Percentiles rank a stretch among this genome's conserved stretches.
Conservation (phyloP, 805 yeast species). For the Candida insectorum region DNA sequence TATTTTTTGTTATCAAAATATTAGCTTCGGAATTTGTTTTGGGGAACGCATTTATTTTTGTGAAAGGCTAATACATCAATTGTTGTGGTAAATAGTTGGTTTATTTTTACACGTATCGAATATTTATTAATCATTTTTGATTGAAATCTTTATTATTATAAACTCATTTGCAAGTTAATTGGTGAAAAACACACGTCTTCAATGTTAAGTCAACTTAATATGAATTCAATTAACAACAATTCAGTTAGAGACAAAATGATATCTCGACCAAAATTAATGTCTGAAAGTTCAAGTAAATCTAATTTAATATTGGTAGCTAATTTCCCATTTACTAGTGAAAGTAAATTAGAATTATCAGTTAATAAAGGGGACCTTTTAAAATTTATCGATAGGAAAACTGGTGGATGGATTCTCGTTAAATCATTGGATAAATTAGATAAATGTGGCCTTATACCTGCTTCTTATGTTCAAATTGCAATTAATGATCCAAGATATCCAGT, state of each 20-base stretch:
- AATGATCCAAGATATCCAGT: conserved; percentile 38
- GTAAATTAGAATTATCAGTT: conserved; percentile 41
- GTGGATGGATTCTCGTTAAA: conserved; percentile 57
- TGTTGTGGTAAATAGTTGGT: no score
- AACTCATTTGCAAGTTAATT: no score
- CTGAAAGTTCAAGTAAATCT: conserved; percentile 7
- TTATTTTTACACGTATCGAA: no score
- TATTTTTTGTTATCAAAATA: no score
- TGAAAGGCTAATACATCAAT: no score
- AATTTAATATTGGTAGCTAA: conserved; percentile 45
- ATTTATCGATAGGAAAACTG: conserved; percentile 43
- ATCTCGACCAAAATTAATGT: neutral
- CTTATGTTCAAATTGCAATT: conserved; percentile 45
- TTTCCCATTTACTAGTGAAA: conserved; percentile 43
- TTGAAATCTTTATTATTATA: no score
- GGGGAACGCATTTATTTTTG: no score
- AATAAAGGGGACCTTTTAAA: conserved; percentile 52
- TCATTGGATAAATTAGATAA: conserved; percentile 44
- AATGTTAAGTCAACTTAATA: no score
- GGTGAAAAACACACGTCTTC: no score
- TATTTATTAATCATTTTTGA: no score
- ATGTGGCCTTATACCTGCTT: conserved; percentile 53
- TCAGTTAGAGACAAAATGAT: conserved; percentile 2
- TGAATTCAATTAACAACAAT: neutral
- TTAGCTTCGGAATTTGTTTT: no score